Evolutionary conservation across 345 rosid genomes (phyloP), one percentile per base, ranked within the genome.

Genomic region (Citropsis articulata): DNA sequence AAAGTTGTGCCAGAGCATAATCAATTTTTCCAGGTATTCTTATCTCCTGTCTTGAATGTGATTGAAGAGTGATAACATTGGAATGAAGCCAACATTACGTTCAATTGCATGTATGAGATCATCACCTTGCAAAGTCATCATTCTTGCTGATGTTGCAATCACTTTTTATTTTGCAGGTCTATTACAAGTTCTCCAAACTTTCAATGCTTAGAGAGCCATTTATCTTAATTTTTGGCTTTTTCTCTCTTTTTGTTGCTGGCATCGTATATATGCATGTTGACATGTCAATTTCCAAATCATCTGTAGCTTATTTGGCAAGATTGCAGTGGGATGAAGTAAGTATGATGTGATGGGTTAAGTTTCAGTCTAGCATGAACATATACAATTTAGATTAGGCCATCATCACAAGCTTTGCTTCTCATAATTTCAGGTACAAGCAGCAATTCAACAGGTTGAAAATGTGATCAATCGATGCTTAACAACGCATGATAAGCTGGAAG

Each of bases 271-370:
- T 87, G 78, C 97, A 87, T 53, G 91, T 91, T 75, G 98, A 97
- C 87, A 77, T 91, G 83, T 90, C 98, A 78, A 94, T 97, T 84
- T 97, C 99, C 81, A 94, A 93, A 88, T 93, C 93, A 53, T 97
- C 99, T 25, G 79, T 98, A 40, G 82, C 97, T 71, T 97, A 97
- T 86, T 81, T 97, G 85, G 96, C 98, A n/a, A 97, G 90, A 87
- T 88, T 87, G 72, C 97, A 97, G 78, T 97, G 95, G 98, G 98
- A 97, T 79, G 97, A 97, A 88, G 99, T 94, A 79, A 76, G 79
- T 77, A 28, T 76, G 56, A 73, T 75, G 28, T 64, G 35, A n/a
- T 14, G 21, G 24, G 22, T 9, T 69, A 7, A 19, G 66, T 60
- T 72, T 70, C 71, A 42, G 1, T 70, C 72, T 35, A 45, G 31